Base-by-base conservation (phyloP, 176 grass and related monocot genomes). In the Oryza coarctata region DNA sequence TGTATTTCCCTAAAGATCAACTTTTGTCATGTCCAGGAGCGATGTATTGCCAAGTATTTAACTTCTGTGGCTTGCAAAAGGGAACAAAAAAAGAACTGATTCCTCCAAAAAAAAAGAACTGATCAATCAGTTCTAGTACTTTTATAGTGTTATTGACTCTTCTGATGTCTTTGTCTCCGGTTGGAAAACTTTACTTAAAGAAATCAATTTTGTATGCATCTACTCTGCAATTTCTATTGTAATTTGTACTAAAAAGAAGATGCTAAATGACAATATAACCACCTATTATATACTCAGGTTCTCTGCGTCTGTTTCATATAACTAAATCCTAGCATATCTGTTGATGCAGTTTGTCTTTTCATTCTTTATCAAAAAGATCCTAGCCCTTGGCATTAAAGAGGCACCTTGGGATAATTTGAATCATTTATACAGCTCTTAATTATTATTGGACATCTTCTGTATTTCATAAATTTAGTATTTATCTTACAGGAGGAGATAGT, bases 401-500 rank as follows among this genome's bases (percentile, higher is more conserved):
- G 25, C 9, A 20, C 12, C 45, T 45, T 62, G 38, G 28, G 29
- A 73, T 45, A 82, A 52, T 39, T 44, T 10, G 36, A 41, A 12
- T 32, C 20, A 65, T 80, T 65, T 52, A 65, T 73, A 22, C 23
- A 68, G 45, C 73, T 76, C 47, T 35, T 60, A 65, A 70, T 68
- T 82, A n/a, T 44, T 17, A 64, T 50, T 47, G 41, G 74, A 83
- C 3, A 52, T 31, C 31, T 26, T 79, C 58, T 65, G 22, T 60
- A 50, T 47, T 27, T 79, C 63, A 65, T 58, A 15, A 72, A 8
- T 58, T n/a, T 58, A 58, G 22, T 49, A 71, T 65, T 83, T 41
- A 41, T 81, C 63, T 69, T 89, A 44, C 81, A 99, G 97, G 97
- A 99, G 79, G 97, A 99, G 78, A 99, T 99, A 83, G 97, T 99